Base-by-base conservation (phyloP, 1,139 yeast genomes). In the Suhomyces coccinellae region DNA sequence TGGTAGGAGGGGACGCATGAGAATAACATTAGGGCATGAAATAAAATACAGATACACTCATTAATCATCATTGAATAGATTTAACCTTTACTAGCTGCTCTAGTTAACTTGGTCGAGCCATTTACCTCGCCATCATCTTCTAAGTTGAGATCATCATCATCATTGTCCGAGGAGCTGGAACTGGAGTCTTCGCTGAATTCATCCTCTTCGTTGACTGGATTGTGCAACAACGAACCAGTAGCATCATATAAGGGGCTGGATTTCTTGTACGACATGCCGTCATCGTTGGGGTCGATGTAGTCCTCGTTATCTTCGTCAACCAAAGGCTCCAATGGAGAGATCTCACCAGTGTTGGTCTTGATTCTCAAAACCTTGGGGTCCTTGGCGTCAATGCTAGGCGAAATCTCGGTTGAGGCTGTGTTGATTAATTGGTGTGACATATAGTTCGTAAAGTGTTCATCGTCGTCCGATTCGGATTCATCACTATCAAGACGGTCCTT, bases 251-350 rank as follows among this genome's bases (percentile, higher is more conserved):
- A 63, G 4, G 88, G 84, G 56, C 82, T 80, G 22, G 78, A 73
- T 57, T 81, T 83, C 42, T 80, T 80, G 61, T 86, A 86, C 5
- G 87, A 82, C 59, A 80, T 82, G 0, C 93, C 93, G 56, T 86
- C 95, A 61, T 86, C 93, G 58, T 85, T 83, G 2, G 93, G 93
- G 61, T 85, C 93, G 54, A 82, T 81, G 55, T 85, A 85, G 48
- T 83, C 88, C 45, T 82, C 87, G 26, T 73, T 80, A 22, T 71
- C 75, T 14, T 40, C 41, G 15, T 40, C 38, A 15, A 24, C 22
- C 4, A n/a, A 14, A 10, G 34, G 33, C 6, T 30, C 38, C 5
- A 24, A 30, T 8, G 27, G 29, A 15, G 31, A 14, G 5, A 14
- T 15, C 11, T 45, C 40, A 12, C 28, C 36, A 9, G 27, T 34